Base-by-base conservation (phyloP, 352 stramenopile species). In the Phytophthora constricta region DNA sequence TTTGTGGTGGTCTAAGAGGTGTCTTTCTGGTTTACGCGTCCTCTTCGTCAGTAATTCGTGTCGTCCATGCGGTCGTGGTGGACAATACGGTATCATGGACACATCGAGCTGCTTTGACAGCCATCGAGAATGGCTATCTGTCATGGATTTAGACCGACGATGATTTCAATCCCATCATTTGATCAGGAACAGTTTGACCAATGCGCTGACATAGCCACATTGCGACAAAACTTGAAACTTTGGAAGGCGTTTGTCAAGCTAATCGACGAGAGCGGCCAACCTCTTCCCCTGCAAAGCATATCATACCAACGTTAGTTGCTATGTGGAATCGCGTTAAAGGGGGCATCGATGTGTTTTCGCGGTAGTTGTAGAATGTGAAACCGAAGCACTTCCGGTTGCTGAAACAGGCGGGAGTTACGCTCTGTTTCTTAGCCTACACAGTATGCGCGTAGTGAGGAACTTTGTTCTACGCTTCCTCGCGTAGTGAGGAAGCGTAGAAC, bases 351-450 rank as follows among this genome's bases (percentile, higher is more conserved):
- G 42, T 53, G 0, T 62, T 46, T 16, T 62, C 41, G 1, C 54
- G 54, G 3, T 53, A 47, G 11, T 25, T 62, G 8, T 53, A 62
- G 17, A 62, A 62, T 20, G 43, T 62, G 11, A 54, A 62, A 22
- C 22, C 28, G 13, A 37, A n/a, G 17, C 54, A 62, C 26, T 25
- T 47, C 1, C 27, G 37, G 11, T 34, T 54, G n/a, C 14, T n/a
- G n/a, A n/a, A n/a, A n/a, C n/a, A n/a, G n/a, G n/a, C n/a, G n/a
- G n/a, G n/a, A n/a, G n/a, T n/a, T n/a, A n/a, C n/a, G n/a, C n/a
- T n/a, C n/a, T n/a, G n/a, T n/a, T n/a, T n/a, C n/a, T n/a, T n/a
- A n/a, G n/a, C n/a, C n/a, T n/a, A n/a, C n/a, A n/a, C n/a, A n/a
- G n/a, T n/a, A n/a, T n/a, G n/a, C n/a, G n/a, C n/a, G n/a, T n/a